Evolutionary conservation across 352 stramenopile species (phyloP).

Genomic region (Globisporangium lucens): DNA sequence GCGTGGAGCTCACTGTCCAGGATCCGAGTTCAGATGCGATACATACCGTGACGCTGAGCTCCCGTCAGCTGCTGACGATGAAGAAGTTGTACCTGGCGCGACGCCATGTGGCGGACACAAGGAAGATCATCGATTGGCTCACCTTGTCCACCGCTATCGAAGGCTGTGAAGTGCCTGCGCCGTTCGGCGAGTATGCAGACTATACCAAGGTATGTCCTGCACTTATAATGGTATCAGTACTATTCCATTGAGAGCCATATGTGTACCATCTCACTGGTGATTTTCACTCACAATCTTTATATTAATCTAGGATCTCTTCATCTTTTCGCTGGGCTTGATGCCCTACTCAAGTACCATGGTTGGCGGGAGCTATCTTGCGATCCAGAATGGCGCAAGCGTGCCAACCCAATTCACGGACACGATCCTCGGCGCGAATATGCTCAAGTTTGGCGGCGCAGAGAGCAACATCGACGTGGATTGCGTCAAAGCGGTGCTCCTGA

Average conservation of each 20-base stretch:
- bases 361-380: neutral
- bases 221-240: too few relatives aligned
- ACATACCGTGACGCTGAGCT: neutral
- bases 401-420: conserved; percentile 10
- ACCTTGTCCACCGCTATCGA: neutral
- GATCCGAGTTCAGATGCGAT: neutral
- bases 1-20: neutral
- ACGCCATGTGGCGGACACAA: neutral
- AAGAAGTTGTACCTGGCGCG: neutral
- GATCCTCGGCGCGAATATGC: neutral
- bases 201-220: conserved; percentile 1
- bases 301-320: too few relatives aligned
- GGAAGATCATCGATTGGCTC: neutral
- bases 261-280: neutral
- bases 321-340: too few relatives aligned
- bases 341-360: neutral
- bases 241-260: too few relatives aligned
- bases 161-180: neutral
- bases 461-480: conserved; percentile 9
- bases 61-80: neutral
- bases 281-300: too few relatives aligned
- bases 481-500: neutral
- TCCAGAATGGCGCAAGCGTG: neutral
- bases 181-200: neutral
- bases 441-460: conserved; percentile 4